A percentile compares a stretch with the other conserved stretches of the same genome.
phyloP scores from a whole-genome alignment of 2,329 filamentous ascomycete genomes.

The Thermothelomyces thermophilus region DNA sequence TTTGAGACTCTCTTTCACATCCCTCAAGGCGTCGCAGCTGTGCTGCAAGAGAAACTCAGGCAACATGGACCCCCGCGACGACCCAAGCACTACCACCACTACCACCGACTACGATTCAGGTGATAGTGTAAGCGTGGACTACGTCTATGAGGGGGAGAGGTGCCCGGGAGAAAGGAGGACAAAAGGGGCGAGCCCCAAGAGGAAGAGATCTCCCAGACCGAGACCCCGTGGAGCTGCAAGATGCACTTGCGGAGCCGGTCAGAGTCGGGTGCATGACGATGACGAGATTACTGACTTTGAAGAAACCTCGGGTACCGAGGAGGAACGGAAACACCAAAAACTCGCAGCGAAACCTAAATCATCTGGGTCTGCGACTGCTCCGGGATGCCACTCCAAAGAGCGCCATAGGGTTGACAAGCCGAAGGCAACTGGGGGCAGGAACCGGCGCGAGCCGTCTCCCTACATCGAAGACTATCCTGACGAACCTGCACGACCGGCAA shows the following conservation, averaged over 20 bases:
- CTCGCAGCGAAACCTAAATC: neutral
- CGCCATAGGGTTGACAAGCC: slow-evolving; percentile 4
- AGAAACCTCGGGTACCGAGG: slow-evolving; percentile 17
- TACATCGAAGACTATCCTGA: slow-evolving; percentile 27
- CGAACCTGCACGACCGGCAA: slow-evolving; percentile 15
- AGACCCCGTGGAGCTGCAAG: slow-evolving; percentile 7
- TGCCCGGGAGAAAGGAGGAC: neutral
- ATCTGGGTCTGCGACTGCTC: neutral
- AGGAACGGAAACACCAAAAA: neutral
- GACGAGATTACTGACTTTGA: slow-evolving; percentile 14
- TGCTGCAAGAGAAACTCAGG: slow-evolving; percentile 17
- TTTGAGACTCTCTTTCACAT: slow-evolving; percentile 16
- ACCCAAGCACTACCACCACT: slow-evolving; percentile 15
- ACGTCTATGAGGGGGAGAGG: slow-evolving; percentile 18
- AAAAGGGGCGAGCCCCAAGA: slow-evolving; percentile 13
- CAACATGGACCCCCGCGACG: slow-evolving; percentile 20
- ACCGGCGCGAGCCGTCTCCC: slow-evolving; percentile 12
- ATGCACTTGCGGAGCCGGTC: slow-evolving; percentile 9
- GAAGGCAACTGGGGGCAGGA: neutral
- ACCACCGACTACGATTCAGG: slow-evolving; percentile 26
- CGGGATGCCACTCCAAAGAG: neutral
- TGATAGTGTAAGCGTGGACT: slow-evolving; percentile 20
- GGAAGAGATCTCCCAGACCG: slow-evolving; percentile 14
- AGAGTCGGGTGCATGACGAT: slow-evolving; percentile 5
- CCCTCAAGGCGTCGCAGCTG: slow-evolving; percentile 16